Base-by-base conservation (phyloP, 108 stramenopile species). In the Nitzschia sp. region DNA sequence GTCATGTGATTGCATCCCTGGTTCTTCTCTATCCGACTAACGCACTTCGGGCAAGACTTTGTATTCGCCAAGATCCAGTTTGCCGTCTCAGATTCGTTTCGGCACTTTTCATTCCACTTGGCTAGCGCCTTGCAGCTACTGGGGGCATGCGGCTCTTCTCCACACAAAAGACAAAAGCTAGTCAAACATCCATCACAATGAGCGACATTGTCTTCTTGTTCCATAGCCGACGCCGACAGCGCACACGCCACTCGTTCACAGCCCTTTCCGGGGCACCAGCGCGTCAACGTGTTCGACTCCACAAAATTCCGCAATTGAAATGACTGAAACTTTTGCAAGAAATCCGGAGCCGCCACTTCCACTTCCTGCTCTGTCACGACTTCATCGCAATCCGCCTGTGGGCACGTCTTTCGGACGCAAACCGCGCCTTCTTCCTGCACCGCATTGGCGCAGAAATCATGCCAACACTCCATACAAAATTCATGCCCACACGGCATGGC, bases 1-100 rank as follows among this genome's bases (percentile, higher is more conserved):
- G 93, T 95, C 95, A 99, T 99, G 92, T 99, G 98, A 78, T 98
- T 98, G 84, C 98, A 99, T 26, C 98, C 98, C 68, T 98, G 95
- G 78, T 98, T 98, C 81, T 99, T 99, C 81, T 99, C 98, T 79
- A 99, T 99, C 31, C 98, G 88, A 56, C 89, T 91, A 30, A 76
- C 77, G 80, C 99, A 99, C 75, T 97, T 96, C 51, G 99, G 99
- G 77, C 99, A 99, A 30, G 82, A 80, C 82, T 98, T 98, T 47
- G 98, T 99, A 73, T 98, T 98, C 68, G 97, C 98, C 32, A 98
- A 70, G 55, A 98, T 98, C 98, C 97, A 99, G 78, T 98, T 98
- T 53, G 97, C 97, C 8, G 97, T 99, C 82, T 99, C 98, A 35
- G 85, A 87, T 80, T 98, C 97, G 70, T 96, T 97, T 30, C 82